Evolutionary conservation across 2,329 filamentous ascomycete species (phyloP).

Genomic region (Dothistroma septosporum): DNA sequence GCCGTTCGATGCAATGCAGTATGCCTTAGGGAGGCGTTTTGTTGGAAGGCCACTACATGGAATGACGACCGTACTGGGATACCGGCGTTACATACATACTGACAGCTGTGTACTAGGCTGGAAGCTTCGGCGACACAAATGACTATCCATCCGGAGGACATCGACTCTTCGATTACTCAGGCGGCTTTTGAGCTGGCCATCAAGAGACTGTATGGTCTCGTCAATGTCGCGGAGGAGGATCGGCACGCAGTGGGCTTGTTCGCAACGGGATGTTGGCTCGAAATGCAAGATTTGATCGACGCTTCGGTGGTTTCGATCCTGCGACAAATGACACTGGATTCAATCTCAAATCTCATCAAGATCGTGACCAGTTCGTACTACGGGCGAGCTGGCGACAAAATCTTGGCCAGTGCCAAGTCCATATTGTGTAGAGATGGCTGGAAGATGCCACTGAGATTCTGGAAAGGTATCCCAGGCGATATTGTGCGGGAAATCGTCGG

Average conservation of each 20-base stretch:
- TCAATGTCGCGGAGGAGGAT: slow-evolving; percentile 48
- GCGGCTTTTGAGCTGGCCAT: slow-evolving; percentile 52
- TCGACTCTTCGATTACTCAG: slow-evolving; percentile 52
- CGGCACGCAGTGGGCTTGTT: slow-evolving; percentile 52
- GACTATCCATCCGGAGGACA: slow-evolving; percentile 50
- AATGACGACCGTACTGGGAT: neutral
- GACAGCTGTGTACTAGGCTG: slow-evolving; percentile 20
- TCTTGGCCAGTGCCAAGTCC: slow-evolving; percentile 54
- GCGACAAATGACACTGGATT: slow-evolving; percentile 51
- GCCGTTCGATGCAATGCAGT: too few relatives aligned
- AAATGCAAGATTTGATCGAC: slow-evolving; percentile 55
- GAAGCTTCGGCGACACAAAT: slow-evolving; percentile 53
- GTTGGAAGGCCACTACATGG: too few relatives aligned
- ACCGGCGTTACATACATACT: neutral
- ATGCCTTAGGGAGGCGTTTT: too few relatives aligned
- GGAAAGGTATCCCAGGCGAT: slow-evolving; percentile 57
- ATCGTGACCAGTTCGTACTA: slow-evolving; percentile 56
- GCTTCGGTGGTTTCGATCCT: slow-evolving; percentile 52
- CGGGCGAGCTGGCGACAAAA: slow-evolving; percentile 51
- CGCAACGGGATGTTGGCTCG: slow-evolving; percentile 55
- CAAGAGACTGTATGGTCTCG: slow-evolving; percentile 52
- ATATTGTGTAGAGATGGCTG: slow-evolving; percentile 56
- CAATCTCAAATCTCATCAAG: slow-evolving; percentile 48
- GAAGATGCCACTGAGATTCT: slow-evolving; percentile 52
- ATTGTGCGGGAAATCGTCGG: slow-evolving; percentile 56